phyloP scores from a whole-genome alignment of 164 flowering plant genomes.

The Liquidambar formosana region DNA sequence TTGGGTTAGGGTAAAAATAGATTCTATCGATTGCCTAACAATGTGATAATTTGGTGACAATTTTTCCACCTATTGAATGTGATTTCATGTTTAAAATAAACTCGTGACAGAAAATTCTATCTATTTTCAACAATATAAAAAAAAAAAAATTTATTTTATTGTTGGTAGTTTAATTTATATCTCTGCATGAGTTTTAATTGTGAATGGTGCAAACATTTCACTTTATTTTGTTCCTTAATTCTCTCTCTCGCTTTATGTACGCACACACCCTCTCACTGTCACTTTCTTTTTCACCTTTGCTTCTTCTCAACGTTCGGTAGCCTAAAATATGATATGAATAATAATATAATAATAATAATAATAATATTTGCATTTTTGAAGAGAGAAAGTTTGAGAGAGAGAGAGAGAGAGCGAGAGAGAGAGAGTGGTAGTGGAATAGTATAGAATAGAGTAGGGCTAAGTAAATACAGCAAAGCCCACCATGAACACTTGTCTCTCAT shows the following conservation, averaged over 20 bases:
- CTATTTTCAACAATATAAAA: too few species aligned
- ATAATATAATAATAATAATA: background rate
- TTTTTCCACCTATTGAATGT: too few species aligned
- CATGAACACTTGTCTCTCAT: constrained; percentile 26
- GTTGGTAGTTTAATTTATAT: too few species aligned
- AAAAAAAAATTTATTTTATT: too few species aligned
- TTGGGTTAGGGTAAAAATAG: too few species aligned
- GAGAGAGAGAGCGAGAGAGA: background rate
- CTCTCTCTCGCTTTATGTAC: background rate
- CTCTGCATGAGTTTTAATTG: too few species aligned
- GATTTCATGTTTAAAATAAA: too few species aligned
- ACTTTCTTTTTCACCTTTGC: constrained; percentile 26
- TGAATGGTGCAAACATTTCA: background rate
- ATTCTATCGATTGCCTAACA: too few species aligned
- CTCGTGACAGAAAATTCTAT: too few species aligned
- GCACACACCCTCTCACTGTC: background rate
- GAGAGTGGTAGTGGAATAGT: background rate
- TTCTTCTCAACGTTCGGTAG: constrained; percentile 40
- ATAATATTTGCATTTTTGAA: background rate
- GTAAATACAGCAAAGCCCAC: constrained; percentile 8
- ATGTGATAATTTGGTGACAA: too few species aligned
- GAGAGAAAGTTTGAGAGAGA: background rate
- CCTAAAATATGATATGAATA: background rate
- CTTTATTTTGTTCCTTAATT: background rate
- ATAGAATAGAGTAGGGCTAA: too few species aligned